Evolutionary conservation across 129 eudicot genomes (phyloP).

Genomic region (Heracleum sosnowskyi): DNA sequence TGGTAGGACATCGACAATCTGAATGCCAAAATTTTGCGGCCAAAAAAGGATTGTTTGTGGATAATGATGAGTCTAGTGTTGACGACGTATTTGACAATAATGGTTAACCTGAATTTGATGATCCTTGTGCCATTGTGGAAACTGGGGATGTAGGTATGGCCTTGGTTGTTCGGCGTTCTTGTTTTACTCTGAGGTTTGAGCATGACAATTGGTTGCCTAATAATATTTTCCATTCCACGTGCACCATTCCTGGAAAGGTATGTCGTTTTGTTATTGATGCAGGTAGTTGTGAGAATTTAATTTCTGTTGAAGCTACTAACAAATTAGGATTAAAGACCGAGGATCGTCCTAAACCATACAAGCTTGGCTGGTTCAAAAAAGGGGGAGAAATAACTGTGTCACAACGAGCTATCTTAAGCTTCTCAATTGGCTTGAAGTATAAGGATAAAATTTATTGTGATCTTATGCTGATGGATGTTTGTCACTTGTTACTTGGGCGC

Average conservation of each 20-base stretch:
- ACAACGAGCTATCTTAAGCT: too few relatives aligned
- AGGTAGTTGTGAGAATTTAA: not conserved
- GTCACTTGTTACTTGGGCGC: not conserved
- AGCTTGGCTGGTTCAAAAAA: not conserved
- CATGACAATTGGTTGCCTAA: not conserved
- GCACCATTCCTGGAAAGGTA: not conserved
- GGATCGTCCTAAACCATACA: not conserved
- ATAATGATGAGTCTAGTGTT: not conserved
- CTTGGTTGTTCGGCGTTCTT: not conserved
- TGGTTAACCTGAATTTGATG: too few relatives aligned
- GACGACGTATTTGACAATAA: too few relatives aligned
- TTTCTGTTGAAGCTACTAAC: not conserved
- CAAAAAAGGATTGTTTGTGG: not conserved
- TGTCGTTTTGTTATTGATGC: not conserved
- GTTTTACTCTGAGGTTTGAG: not conserved
- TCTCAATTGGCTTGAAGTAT: not conserved
- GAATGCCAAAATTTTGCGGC: not conserved
- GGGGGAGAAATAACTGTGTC: not conserved
- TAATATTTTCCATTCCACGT: too few relatives aligned
- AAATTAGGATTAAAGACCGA: not conserved
- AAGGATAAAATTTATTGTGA: not conserved
- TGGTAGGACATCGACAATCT: not conserved
- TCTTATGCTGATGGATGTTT: not conserved
- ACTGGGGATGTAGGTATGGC: not conserved
- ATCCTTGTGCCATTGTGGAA: not conserved